Evolutionary conservation across 768 basidiomycete species (phyloP), one percentile per base, ranked within the genome.

Genomic region (Agrocybe praecox): DNA sequence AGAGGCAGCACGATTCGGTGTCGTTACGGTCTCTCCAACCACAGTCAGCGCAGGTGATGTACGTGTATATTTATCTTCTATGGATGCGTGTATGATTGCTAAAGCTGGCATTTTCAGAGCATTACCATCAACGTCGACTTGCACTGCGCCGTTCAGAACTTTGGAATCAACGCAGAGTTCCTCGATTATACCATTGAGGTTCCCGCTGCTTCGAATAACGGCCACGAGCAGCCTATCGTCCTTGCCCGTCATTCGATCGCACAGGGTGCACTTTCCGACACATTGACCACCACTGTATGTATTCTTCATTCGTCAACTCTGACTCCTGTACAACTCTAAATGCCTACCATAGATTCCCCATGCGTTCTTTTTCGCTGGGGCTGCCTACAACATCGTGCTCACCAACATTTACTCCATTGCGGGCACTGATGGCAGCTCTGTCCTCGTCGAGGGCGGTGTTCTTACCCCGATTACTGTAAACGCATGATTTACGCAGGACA

Each of bases 161-260:
- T 50, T 22, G 52, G 48, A 21, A 58, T 58, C 29, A 23, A 49
- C 6, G 52, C 57, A 23, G 6, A 50, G 18, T 58, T 36, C 33
- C 43, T 54, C 48, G 52, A 58, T 22, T 58, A 54, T 48, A 46
- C 53, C n/a, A 44, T 58, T 26, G 33, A 49, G 19, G 57, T 58
- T 0, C 47, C 52, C 10, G 26, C 47, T 2, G 22, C 40, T 18
- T 18, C 29, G 26, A 58, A 58, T 33, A 58, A 58, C 36, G 57
- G 57, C 0, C 52, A 58, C 15, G 57, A 58, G 48, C 48, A 46
- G 1, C 52, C 52, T 12, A 58, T 58, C 6, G 57, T 58, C 1
- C 53, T 58, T 12, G 48, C 52, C 7, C 46, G 47, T 15, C 52
- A 47, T 14, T 46, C 46, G 0, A 23, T 58, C 15, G 33, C 51